Conservation (phyloP, 1,284 basidiomycete genomes). For the Crucibulum cyathiforme region DNA sequence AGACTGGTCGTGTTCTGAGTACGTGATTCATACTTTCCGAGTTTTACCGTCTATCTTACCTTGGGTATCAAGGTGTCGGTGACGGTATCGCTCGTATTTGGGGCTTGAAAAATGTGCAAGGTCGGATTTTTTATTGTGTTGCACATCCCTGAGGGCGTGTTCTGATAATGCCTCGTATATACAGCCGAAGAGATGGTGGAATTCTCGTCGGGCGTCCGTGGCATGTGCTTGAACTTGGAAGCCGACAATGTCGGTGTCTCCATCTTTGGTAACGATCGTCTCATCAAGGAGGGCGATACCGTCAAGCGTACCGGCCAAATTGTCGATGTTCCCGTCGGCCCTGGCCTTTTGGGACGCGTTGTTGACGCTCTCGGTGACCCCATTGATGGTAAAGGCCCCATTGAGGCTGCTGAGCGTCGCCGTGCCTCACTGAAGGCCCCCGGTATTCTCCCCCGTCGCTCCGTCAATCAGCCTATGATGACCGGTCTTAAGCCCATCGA, state of each 20-base stretch:
- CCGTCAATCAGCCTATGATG: slow-evolving; percentile 99
- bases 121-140: slow-evolving; percentile 46
- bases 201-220: slow-evolving; percentile 98
- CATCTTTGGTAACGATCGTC: slow-evolving; percentile 99
- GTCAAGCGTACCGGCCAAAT: slow-evolving; percentile 99
- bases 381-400: slow-evolving; percentile 99
- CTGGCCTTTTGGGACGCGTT: slow-evolving; percentile 95
- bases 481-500: slow-evolving; percentile 99
- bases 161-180: slow-evolving; percentile 12
- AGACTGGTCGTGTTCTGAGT: slow-evolving; percentile 99
- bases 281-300: slow-evolving; percentile 99
- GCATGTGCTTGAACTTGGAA: slow-evolving; percentile 99
- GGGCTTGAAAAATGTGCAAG: slow-evolving; percentile 91
- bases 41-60: slow-evolving; percentile 12
- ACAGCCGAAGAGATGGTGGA: slow-evolving; percentile 99
- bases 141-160: slow-evolving; percentile 5
- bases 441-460: slow-evolving; percentile 98
- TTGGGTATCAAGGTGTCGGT: slow-evolving; percentile 80
- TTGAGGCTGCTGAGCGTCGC: slow-evolving; percentile 90
- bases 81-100: slow-evolving; percentile 99
- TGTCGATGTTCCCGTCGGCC: slow-evolving; percentile 99
- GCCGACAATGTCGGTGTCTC: slow-evolving; percentile 99
- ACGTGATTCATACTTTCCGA: slow-evolving; percentile 43
- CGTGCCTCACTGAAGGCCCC: slow-evolving; percentile 98
- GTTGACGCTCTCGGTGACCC: slow-evolving; percentile 99